Percentiles rank a stretch among this genome's conserved stretches.
Evolutionary conservation across 1,284 basidiomycete species (phyloP).

Genomic region (Tranzscheliella williamsii): DNA sequence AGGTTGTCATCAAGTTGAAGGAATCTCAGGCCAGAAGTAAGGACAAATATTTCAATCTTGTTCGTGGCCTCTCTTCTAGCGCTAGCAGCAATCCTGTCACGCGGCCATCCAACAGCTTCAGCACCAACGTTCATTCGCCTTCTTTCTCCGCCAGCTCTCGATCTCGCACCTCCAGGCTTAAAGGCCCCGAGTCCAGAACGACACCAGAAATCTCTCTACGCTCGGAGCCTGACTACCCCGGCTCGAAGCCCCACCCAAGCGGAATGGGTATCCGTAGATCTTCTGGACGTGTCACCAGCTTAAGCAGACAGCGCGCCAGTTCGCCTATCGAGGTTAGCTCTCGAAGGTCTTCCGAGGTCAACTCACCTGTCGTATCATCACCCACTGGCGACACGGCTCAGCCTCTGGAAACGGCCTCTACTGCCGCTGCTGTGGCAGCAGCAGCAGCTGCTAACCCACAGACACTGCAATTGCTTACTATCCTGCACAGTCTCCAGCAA

Average conservation of each 20-base stretch:
- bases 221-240: constrained; percentile 34
- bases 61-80: constrained; percentile 32
- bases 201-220: constrained; percentile 10
- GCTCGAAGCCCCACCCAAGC: neutral
- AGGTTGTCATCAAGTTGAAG: constrained; percentile 55
- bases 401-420: too few relatives aligned
- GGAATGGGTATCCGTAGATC: too few relatives aligned
- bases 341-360: too few relatives aligned
- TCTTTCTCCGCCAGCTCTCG: neutral
- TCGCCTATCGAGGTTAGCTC: neutral
- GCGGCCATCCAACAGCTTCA: neutral
- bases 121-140: neutral
- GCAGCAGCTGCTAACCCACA: constrained; percentile 19
- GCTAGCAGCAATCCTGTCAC: neutral
- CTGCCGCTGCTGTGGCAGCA: constrained; percentile 10
- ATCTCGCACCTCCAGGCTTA: neutral
- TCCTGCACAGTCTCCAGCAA: constrained; percentile 35
- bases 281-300: too few relatives aligned
- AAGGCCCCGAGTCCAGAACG: neutral
- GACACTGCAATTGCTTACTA: constrained; percentile 25
- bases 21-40: constrained; percentile 48
- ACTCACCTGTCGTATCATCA: neutral
- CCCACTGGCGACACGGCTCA: too few relatives aligned
- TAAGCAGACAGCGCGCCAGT: too few relatives aligned
- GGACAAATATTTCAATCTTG: constrained; percentile 48